phyloP scores from a whole-genome alignment of 2,329 filamentous ascomycete species.

The Dryadomyces quercivorus region DNA sequence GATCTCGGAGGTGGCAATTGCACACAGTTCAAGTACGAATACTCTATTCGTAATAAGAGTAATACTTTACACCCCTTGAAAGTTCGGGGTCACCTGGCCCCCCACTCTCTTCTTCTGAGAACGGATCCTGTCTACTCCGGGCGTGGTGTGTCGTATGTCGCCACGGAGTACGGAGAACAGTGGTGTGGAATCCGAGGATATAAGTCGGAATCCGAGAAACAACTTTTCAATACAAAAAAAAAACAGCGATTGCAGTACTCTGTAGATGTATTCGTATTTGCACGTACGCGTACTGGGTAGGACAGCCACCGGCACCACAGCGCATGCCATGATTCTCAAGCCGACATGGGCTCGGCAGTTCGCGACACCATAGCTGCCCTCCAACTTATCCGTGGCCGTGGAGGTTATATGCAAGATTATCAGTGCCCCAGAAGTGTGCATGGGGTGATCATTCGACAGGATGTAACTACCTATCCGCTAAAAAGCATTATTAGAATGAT shows the following conservation, averaged over 20 bases:
- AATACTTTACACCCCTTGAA: too few relatives aligned
- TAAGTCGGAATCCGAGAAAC: background rate
- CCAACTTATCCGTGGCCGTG: background rate
- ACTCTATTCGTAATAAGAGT: too few relatives aligned
- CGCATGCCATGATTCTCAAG: too few relatives aligned
- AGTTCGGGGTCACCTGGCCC: too few relatives aligned
- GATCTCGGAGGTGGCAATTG: background rate
- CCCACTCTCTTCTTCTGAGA: background rate
- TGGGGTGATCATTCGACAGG: background rate
- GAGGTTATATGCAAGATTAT: conserved; percentile 12
- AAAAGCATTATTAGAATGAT: background rate
- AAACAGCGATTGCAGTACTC: background rate
- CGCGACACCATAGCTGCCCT: too few relatives aligned
- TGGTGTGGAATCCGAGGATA: background rate
- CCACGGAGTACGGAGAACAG: background rate
- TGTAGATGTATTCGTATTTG: background rate
- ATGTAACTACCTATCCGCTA: conserved; percentile 1
- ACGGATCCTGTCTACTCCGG: background rate
- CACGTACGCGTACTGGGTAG: too few relatives aligned
- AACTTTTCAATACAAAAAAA: background rate
- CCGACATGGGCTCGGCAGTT: too few relatives aligned
- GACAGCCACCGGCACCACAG: too few relatives aligned
- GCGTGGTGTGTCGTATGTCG: background rate
- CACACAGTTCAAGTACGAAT: background rate
- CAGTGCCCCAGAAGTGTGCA: conserved; percentile 6